Evolutionary conservation across 768 basidiomycete genomes (phyloP).

Genomic region (Russula vinacea): DNA sequence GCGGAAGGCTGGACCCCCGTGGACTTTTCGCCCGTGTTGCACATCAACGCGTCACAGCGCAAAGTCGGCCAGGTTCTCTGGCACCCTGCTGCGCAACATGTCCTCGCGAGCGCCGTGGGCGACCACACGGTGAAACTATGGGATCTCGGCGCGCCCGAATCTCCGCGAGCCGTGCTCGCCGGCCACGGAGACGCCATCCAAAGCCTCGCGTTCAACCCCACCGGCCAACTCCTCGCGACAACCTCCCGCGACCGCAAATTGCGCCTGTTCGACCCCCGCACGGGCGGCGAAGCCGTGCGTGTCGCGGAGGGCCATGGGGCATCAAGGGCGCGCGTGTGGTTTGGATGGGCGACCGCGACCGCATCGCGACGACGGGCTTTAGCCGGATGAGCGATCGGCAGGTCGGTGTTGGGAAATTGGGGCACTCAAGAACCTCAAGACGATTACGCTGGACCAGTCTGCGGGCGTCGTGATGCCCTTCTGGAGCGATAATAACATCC

Average conservation of each 20-base stretch:
- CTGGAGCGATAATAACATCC: conserved; percentile 91
- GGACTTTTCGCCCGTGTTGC: conserved; percentile 83
- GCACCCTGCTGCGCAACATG: conserved; percentile 86
- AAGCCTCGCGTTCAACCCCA: conserved; percentile 52
- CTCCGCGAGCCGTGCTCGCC: conserved; percentile 53
- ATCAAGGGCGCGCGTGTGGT: conserved; percentile 87
- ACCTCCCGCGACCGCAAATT: conserved; percentile 93
- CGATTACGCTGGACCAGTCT: conserved; percentile 77
- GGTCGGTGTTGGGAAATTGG: conserved; percentile 87
- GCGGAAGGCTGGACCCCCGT: conserved; percentile 73
- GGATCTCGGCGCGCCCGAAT: conserved; percentile 78
- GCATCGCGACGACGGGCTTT: conserved; percentile 93
- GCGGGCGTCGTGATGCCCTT: conserved; percentile 97
- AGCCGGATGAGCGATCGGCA: conserved; percentile 96
- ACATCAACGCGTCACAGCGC: conserved; percentile 73
- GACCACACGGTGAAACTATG: conserved; percentile 89
- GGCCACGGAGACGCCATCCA: conserved; percentile 91
- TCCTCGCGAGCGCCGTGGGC: conserved; percentile 77
- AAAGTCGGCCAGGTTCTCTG: conserved; percentile 94
- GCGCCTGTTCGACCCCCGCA: conserved; percentile 86
- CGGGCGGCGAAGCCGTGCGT: conserved; percentile 77
- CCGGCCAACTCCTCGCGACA: conserved; percentile 58
- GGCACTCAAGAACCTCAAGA: conserved; percentile 71
- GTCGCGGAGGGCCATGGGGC: conserved; percentile 79
- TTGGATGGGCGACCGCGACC: conserved; percentile 89